Evolutionary conservation across 2,329 filamentous ascomycete genomes (phyloP).

Genomic region (Decorospora gaudefroyi): DNA sequence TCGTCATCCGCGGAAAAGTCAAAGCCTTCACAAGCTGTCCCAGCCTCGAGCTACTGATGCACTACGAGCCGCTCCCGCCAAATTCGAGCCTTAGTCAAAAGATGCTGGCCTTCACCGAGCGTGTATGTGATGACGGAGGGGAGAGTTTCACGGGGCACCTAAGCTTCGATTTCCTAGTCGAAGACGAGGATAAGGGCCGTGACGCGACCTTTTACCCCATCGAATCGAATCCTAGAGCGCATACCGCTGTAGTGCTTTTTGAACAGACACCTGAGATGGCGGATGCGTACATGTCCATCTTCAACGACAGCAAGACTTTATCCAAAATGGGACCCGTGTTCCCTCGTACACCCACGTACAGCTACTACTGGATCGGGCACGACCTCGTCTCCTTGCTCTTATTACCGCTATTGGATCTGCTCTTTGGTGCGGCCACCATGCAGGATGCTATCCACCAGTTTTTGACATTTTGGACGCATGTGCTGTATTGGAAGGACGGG

Average conservation of each 20-base stretch:
- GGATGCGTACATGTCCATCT: constrained; percentile 34
- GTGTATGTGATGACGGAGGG: constrained; percentile 58
- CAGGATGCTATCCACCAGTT: constrained; percentile 31
- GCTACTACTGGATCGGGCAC: constrained; percentile 69
- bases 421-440: constrained; percentile 25
- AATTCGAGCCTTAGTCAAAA: constrained; percentile 60
- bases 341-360: constrained; percentile 27
- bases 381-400: constrained; percentile 61
- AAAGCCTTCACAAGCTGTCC: constrained; percentile 70
- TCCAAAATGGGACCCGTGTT: constrained; percentile 19
- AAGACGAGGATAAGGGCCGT: constrained; percentile 45
- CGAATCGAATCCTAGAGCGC: constrained; percentile 71
- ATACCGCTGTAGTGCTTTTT: constrained; percentile 70
- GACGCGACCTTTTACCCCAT: constrained; percentile 63
- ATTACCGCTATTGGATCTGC: constrained; percentile 39
- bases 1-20: constrained; percentile 68
- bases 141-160: constrained; percentile 68
- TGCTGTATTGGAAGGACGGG: constrained; percentile 56
- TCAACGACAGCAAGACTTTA: constrained; percentile 24
- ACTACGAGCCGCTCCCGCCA: constrained; percentile 64
- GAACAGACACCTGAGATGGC: constrained; percentile 37
- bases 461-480: constrained; percentile 48
- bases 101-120: constrained; percentile 68
- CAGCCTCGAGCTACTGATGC: constrained; percentile 66
- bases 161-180: constrained; percentile 71